phyloP scores from a whole-genome alignment of 345 rosid genomes.

The Linum lewisii region DNA sequence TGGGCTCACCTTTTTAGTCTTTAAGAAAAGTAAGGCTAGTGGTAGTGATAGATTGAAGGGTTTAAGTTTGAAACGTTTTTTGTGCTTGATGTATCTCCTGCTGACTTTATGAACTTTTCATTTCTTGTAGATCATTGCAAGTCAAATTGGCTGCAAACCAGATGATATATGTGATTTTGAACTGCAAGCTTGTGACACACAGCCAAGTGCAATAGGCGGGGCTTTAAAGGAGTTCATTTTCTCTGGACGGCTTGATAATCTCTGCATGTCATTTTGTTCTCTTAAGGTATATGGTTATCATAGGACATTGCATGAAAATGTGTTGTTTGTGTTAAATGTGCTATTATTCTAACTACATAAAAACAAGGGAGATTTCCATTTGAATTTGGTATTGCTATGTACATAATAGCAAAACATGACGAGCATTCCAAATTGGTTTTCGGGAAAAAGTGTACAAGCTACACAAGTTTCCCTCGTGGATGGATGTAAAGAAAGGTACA shows the following conservation, averaged over 20 bases:
- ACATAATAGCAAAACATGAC: too few relatives aligned
- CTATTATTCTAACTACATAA: not conserved
- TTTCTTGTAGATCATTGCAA: slow-evolving; percentile 50
- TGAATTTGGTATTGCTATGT: not conserved
- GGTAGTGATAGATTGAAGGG: not conserved
- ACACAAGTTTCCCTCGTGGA: not conserved
- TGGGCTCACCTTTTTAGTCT: not conserved
- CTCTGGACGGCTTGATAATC: slow-evolving; percentile 97
- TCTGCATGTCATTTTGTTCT: slow-evolving; percentile 95
- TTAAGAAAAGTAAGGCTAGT: not conserved
- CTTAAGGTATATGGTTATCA: slow-evolving; percentile 42
- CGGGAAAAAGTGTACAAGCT: too few relatives aligned
- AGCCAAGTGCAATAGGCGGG: slow-evolving; percentile 77
- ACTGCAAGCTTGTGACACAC: slow-evolving; percentile 95
- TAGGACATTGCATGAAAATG: not conserved
- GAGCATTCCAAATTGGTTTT: too few relatives aligned
- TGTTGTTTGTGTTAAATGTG: not conserved
- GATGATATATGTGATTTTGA: slow-evolving; percentile 86
- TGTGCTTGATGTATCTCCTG: not conserved
- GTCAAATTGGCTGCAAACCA: slow-evolving; percentile 48
- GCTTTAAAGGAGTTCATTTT: slow-evolving; percentile 80
- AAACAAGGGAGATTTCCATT: not conserved
- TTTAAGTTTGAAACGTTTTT: not conserved
- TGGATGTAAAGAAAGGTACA: not conserved
- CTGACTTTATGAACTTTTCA: slow-evolving; percentile 5